These are phyloP conservation scores for Nemania sp. DNA, from an alignment of 2,329 filamentous ascomycete species.

Conservation along the genomic window DNA sequence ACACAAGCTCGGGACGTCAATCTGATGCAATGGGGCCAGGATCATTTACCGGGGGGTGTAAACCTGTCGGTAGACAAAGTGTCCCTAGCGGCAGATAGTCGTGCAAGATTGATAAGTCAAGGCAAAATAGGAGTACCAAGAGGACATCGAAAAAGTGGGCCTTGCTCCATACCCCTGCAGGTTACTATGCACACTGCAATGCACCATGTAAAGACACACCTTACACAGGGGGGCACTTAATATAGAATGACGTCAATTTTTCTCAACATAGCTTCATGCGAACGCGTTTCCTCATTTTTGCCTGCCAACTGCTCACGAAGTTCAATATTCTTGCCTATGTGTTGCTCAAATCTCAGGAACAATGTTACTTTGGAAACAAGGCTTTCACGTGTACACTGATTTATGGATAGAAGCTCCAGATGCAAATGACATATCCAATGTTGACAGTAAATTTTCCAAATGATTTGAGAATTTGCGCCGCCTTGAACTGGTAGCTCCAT, in stretches of 20 bases:
- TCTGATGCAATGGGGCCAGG: not conserved
- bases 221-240: not conserved
- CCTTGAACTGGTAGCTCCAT: too few species aligned
- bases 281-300: not conserved
- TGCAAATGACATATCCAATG: too few species aligned
- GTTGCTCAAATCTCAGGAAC: too few species aligned
- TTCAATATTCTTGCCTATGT: too few species aligned
- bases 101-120: not conserved
- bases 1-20: not conserved
- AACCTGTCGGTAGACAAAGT: not conserved
- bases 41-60: not conserved
- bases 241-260: slow-evolving; percentile 17
- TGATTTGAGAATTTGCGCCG: too few species aligned
- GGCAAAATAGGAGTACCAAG: not conserved
- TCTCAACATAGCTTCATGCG: not conserved
- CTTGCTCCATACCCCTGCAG: not conserved
- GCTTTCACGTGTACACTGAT: too few species aligned
- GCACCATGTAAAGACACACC: not conserved
- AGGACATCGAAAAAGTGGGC: not conserved
- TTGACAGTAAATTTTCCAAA: too few species aligned
- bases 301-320: not conserved
- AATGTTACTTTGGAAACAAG: too few species aligned
- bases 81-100: not conserved
- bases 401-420: too few species aligned
- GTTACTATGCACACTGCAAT: not conserved